Evolutionary conservation across 2,329 filamentous ascomycete genomes (phyloP).

Genomic region (Aschersonia sp.): DNA sequence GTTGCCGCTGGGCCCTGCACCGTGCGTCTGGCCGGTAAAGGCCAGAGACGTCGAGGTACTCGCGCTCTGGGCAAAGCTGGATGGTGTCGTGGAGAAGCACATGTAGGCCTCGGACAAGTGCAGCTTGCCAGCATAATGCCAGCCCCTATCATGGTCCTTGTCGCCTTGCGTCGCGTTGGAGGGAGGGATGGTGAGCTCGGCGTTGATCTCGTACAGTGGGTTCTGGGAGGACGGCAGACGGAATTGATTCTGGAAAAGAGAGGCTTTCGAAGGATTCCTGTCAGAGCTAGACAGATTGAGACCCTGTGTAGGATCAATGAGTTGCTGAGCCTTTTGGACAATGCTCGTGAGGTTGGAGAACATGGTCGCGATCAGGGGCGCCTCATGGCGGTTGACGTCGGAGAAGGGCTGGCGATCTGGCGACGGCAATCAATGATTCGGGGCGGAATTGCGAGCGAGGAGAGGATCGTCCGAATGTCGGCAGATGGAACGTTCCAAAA

Average conservation of each 20-base stretch:
- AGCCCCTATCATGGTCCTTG: conserved; percentile 57
- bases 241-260: conserved; percentile 91
- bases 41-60: conserved; percentile 66
- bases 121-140: conserved; percentile 81
- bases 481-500: too few species aligned
- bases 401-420: background rate
- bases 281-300: conserved; percentile 59
- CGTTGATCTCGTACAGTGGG: conserved; percentile 89
- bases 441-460: background rate
- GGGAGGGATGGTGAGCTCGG: conserved; percentile 78
- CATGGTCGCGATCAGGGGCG: conserved; percentile 31
- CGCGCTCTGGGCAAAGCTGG: conserved; percentile 70
- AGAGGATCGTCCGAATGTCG: too few species aligned
- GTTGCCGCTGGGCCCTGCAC: conserved; percentile 83
- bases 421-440: background rate
- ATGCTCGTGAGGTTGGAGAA: conserved; percentile 56
- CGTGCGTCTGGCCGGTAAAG: conserved; percentile 87
- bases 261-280: conserved; percentile 75
- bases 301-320: conserved; percentile 80
- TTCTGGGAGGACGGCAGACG: conserved; percentile 84
- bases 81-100: conserved; percentile 89
- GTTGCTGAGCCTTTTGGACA: conserved; percentile 88
- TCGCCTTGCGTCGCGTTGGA: conserved; percentile 57
- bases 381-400: conserved; percentile 19
- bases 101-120: conserved; percentile 90